Evolutionary conservation across 805 yeast genomes (phyloP).

Genomic region (Ogataea degrootiae): DNA sequence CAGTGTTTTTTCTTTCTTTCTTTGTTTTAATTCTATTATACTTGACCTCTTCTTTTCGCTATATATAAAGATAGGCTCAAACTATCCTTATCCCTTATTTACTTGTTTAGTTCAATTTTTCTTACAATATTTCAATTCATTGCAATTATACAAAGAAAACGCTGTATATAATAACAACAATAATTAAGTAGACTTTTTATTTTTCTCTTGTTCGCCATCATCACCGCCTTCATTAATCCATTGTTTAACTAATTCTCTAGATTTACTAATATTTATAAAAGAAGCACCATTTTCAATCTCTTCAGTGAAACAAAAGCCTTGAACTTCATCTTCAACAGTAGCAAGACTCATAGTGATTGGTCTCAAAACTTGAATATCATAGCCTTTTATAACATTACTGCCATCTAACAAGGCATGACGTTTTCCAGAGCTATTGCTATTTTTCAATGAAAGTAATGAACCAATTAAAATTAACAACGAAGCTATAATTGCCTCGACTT

Average conservation of each 20-base stretch:
- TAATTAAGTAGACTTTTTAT: neutral
- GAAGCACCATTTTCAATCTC: constrained; percentile 45
- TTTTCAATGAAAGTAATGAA: constrained; percentile 30
- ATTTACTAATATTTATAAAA: constrained; percentile 44
- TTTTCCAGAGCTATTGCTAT: constrained; percentile 6
- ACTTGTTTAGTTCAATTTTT: no score
- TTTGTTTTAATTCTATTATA: no score
- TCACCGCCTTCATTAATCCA: constrained; percentile 26
- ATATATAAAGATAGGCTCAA: no score
- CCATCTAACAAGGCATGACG: neutral
- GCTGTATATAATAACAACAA: no score
- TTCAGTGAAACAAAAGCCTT: constrained; percentile 41
- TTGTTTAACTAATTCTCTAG: constrained; percentile 39
- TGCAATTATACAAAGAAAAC: neutral
- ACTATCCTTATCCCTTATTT: no score
- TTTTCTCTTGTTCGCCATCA: neutral
- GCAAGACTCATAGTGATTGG: constrained; percentile 48
- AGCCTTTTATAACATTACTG: constrained; percentile 23
- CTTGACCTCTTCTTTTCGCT: no score
- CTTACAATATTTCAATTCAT: no score
- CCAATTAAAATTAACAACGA: constrained; percentile 39
- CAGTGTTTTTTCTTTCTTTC: no score
- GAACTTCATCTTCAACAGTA: constrained; percentile 39
- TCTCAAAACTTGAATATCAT: constrained; percentile 30
- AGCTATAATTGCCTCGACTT: constrained; percentile 47